Base-by-base conservation (phyloP, 2,329 filamentous ascomycete genomes). In the Pseudopyrenochaeta lycopersici region DNA sequence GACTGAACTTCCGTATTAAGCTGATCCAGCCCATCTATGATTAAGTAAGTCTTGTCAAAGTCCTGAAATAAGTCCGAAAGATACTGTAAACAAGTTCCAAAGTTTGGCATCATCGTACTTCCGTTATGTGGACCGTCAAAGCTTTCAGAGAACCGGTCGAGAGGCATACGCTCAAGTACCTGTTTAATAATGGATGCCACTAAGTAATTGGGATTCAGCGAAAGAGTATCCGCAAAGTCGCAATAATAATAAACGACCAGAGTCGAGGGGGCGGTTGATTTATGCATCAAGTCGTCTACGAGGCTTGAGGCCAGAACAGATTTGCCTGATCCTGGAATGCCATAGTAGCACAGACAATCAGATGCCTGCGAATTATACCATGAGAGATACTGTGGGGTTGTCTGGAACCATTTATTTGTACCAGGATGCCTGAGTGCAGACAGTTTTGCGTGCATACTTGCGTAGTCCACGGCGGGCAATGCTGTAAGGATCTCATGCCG, bases 281-380 rank as follows among this genome's bases (percentile, higher is more conserved):
- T 27, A 27, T 9, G 4, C 23, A 27, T 27, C 23, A 27, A 27
- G 7, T 46, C 32, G 12, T 64, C 49, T 6, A 54, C 29, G 3
- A 63, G 21, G 31, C 53, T 55, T 1, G 59, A 55, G 2, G 57
- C 18, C 3, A 67, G 45, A 2, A 69, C 45, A 1, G 63, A 64
- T 54, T 67, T 70, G 1, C 63, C 62, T 9, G 64, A 64, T 1
- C 62, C 64, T 0, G 60, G 64, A 18, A 68, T 70, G 2, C 62
- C 63, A 41, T 62, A 69, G 29, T 52, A 65, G 15, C 49, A 60
- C 2, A 67, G 32, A 31, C 54, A 65, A n/a, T 49, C 41, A 1
- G 63, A 61, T 1, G 7, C 17, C 11, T 41, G 18, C 1, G 52
- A 41, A 20, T 11, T 4, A 1, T 46, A n/a, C 62, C 60, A 67